Conservation (phyloP, 2,329 filamentous ascomycete genomes). For the Biscogniauxia marginata region DNA sequence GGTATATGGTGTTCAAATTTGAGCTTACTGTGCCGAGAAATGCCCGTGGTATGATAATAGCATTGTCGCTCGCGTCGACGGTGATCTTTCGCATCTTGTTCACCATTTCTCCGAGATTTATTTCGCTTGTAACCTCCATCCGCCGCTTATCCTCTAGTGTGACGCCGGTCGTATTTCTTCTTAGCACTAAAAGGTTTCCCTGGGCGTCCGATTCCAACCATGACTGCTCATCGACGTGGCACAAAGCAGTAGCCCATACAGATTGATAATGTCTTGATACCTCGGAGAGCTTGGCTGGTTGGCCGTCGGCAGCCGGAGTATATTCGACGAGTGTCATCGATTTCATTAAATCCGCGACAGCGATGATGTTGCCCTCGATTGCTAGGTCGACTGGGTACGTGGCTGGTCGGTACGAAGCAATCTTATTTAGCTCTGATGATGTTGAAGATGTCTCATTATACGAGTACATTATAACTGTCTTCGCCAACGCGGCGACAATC, state of each 20-base stretch:
- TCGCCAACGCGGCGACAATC: conserved; percentile 84
- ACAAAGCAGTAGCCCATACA: conserved; percentile 77
- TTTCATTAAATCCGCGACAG: conserved; percentile 91
- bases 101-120: conserved; percentile 88
- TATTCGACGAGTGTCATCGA: conserved; percentile 79
- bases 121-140: conserved; percentile 74
- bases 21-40: conserved; percentile 81
- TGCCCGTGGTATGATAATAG: conserved; percentile 74
- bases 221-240: conserved; percentile 67
- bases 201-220: conserved; percentile 85
- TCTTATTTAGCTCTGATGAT: conserved; percentile 61
- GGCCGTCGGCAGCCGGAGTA: conserved; percentile 52
- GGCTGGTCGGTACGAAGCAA: conserved; percentile 75
- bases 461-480: conserved; percentile 68
- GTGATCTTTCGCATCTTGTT: conserved; percentile 79
- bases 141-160: conserved; percentile 70
- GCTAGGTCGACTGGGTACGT: conserved; percentile 82
- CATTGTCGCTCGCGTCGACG: conserved; percentile 61
- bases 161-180: conserved; percentile 68
- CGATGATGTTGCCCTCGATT: conserved; percentile 72
- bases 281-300: conserved; percentile 66
- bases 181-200: conserved; percentile 82
- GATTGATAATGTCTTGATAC: conserved; percentile 78
- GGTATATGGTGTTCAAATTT: background rate
- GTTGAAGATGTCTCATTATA: conserved; percentile 57